Base-by-base conservation (phyloP, 2,329 filamentous ascomycete species). In the Phialophora verrucosa region DNA sequence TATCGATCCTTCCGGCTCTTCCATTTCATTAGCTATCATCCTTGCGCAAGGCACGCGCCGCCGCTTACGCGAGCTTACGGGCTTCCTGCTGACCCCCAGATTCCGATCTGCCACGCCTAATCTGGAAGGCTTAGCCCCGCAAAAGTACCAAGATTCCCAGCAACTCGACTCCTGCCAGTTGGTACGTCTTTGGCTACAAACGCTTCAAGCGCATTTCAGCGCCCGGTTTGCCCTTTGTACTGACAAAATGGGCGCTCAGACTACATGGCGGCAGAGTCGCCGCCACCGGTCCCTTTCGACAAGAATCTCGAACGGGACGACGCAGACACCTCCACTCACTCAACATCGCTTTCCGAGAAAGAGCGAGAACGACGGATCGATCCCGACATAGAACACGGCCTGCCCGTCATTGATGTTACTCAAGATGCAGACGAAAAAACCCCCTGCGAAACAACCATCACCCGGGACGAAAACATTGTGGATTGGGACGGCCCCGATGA, bases 401-500 rank as follows among this genome's bases (percentile, higher is more conserved):
- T 72, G 8, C 69, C 70, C n/a, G 20, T 70, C 1, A 56, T 71
- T 47, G 62, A 71, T 29, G 54, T 65, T 7, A 69, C 63, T 10
- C 27, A 72, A 57, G 69, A 70, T 59, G 69, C 62, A 38, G 66
- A 71, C 54, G 64, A 68, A 14, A 68, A 68, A 49, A 23, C 35
- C n/a, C 35, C 50, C 6, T 14, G 35, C 17, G 56, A 49, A 29
- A 32, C 38, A 11, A 50, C 51, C 25, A 14, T 32, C 25, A 44
- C 58, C 7, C 38, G 63, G 17, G 81, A 85, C 68, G 80, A 82
- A 1, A 82, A 85, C 66, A 76, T 86, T 12, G 83, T 90, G 12
- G 83, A 82, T 65, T 90, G 87, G 85, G 85, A 89, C 69, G 82
- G 84, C 0, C 81, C 83, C 0, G 76, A 85, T 62, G 87, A 88